Evolutionary conservation across 352 stramenopile genomes (phyloP).

Genomic region (Globisporangium parvum): DNA sequence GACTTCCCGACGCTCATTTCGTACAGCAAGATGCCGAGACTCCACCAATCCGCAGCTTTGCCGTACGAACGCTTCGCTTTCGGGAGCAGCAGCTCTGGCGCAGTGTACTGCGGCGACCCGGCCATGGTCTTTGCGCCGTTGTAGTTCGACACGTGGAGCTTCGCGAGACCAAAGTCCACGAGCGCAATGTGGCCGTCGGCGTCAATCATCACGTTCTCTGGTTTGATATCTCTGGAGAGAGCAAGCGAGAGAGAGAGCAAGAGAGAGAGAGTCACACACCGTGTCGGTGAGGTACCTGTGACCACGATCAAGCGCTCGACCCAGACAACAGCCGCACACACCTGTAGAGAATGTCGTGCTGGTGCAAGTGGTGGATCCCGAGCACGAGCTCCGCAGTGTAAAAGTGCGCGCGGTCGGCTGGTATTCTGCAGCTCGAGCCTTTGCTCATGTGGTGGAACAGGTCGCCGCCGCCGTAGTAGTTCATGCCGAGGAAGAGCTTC

Average conservation of each 20-base stretch:
- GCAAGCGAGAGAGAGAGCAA: neutral
- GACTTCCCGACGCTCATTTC: conserved; percentile 92
- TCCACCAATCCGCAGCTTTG: conserved; percentile 88
- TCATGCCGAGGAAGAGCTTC: conserved; percentile 86
- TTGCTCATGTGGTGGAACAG: conserved; percentile 90
- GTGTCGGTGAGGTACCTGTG: no score
- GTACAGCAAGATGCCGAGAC: conserved; percentile 88
- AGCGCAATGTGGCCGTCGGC: conserved; percentile 93
- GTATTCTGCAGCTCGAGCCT: conserved; percentile 81
- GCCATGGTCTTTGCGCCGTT: conserved; percentile 88
- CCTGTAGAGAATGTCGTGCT: conserved; percentile 94
- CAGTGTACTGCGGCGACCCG: conserved; percentile 84
- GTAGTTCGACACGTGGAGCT: conserved; percentile 89
- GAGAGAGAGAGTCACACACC: neutral
- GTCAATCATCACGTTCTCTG: conserved; percentile 96
- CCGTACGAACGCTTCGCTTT: conserved; percentile 86
- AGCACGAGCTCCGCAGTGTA: conserved; percentile 92
- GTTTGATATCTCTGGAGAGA: conserved; percentile 89
- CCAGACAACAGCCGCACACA: conserved; percentile 1
- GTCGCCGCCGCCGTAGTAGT: conserved; percentile 83
- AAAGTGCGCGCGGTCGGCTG: conserved; percentile 79
- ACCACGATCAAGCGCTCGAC: neutral
- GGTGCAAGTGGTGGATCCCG: conserved; percentile 90
- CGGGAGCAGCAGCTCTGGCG: conserved; percentile 73
- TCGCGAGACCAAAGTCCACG: conserved; percentile 93